Base-by-base conservation (phyloP, 192 early-diverging fungal species). In the Entomortierella beljakovae region DNA sequence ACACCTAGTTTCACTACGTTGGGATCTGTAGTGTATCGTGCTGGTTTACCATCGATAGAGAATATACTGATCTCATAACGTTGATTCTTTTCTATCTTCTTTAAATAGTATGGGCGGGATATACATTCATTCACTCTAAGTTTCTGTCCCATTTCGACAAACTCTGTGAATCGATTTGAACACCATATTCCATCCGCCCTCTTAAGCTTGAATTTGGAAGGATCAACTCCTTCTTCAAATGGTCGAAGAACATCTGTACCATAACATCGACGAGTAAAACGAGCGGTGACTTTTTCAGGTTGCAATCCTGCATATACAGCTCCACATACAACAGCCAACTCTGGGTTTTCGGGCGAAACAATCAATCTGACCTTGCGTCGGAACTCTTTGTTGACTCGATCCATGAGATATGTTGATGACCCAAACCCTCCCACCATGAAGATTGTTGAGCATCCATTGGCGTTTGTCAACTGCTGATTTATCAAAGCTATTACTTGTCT, bases 61-160 rank as follows among this genome's bases (percentile, higher is more conserved):
- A 11, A 43, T 11, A 43, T 43, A 8, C 42, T 43, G 18, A 43
- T n/a, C n/a, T n/a, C n/a, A n/a, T n/a, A n/a, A n/a, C n/a, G n/a
- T n/a, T n/a, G n/a, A n/a, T n/a, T n/a, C n/a, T n/a, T n/a, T n/a
- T n/a, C n/a, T n/a, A n/a, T n/a, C n/a, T n/a, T n/a, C n/a, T n/a
- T n/a, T n/a, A n/a, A n/a, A n/a, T n/a, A n/a, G n/a, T n/a, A n/a
- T n/a, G n/a, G n/a, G n/a, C n/a, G n/a, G n/a, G 73, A 72, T 6
- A 83, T 63, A 70, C 83, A 84, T 43, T 84, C 71, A 32, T 84
- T 81, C 34, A 81, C 82, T n/a, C 82, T 83, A 71, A 82, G 55
- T 49, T 83, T 81, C 68, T 84, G 67, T 22, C 85, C 85, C 32
- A 81, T 71, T 5, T 67, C 60, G 18, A 84, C 85, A 75, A 80